These are phyloP conservation scores for Kazachstania viticola DNA, from an alignment of 805 yeast species.

Conservation along the genomic window DNA sequence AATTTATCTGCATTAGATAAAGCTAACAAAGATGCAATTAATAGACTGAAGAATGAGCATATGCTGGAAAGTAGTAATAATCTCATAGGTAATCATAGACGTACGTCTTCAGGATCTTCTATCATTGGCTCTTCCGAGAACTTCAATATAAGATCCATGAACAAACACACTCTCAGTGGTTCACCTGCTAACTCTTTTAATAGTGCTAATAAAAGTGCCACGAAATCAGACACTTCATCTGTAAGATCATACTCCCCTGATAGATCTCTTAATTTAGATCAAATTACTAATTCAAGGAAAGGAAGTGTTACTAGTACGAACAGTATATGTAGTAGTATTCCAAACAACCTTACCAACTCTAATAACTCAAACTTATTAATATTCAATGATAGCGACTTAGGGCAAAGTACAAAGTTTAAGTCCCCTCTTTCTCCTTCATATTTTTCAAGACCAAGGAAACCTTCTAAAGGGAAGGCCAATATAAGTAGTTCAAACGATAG, in stretches of 20 bases:
- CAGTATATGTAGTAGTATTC: constrained; percentile 1
- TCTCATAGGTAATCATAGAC: constrained; percentile 17
- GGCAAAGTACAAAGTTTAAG: constrained; percentile 16
- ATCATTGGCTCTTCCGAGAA: constrained; percentile 29
- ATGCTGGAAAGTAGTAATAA: constrained; percentile 25
- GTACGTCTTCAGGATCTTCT: constrained; percentile 25
- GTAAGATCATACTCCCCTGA: constrained; percentile 21
- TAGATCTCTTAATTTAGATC: constrained; percentile 13
- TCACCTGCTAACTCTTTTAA: constrained; percentile 15
- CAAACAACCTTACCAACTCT: not conserved
- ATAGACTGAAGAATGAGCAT: constrained; percentile 76
- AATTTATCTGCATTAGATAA: constrained; percentile 83
- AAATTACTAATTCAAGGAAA: constrained; percentile 11
- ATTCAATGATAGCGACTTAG: constrained; percentile 15
- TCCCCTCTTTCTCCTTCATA: constrained; percentile 21
- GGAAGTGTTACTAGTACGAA: constrained; percentile 10
- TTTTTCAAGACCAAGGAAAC: not conserved
- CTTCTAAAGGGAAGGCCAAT: not conserved
- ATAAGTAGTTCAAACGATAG: constrained; percentile 12
- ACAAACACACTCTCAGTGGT: constrained; percentile 9
- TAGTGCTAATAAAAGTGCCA: constrained; percentile 6
- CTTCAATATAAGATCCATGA: constrained; percentile 8
- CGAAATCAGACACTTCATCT: constrained; percentile 18
- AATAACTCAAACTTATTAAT: constrained; percentile 5
- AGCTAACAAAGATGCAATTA: constrained; percentile 87